Base-by-base conservation (phyloP, 768 basidiomycete species). In the Suillus discolor region DNA sequence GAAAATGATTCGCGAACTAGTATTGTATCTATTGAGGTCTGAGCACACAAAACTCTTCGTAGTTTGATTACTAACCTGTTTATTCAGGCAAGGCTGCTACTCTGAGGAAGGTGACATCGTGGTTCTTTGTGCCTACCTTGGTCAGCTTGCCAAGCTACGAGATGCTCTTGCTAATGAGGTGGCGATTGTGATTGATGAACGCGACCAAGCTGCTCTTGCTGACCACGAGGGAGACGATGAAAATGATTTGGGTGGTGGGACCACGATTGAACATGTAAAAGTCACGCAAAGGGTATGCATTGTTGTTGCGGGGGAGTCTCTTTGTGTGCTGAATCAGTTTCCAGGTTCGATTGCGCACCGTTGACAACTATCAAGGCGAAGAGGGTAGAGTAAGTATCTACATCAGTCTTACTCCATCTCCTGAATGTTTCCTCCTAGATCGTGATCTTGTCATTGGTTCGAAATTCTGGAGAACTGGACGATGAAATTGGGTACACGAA, bases 331-430 rank as follows among this genome's bases (percentile, higher is more conserved):
- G 0, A 41, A 41, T 6, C 28, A 11, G 23, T 9, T 60, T 61
- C 6, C 57, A 91, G 90, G 84, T 92, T 49, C 82, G 85, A 9
- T 78, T 93, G 6, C 84, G 92, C 6, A 93, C 91, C 0, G 84
- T 93, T 2, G 91, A 94, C 67, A 92, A 89, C 60, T 93, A 86
- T 71, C 92, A 93, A 74, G 92, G 91, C 3, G 86, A 89, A 65
- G 90, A 91, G 77, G 88, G 84, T 2, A 85, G 82, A 71, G 86
- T 85, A 68, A 20, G 71, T 55, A 45, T 23, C 51, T 12, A n/a
- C 39, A 18, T 25, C n/a, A 15, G n/a, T 64, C 44, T 39, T 25
- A 31, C 6, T 23, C 49, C 3, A 6, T 12, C 4, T 23, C 15
- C 15, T 28, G 61, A 25, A 20, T 41, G 55, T 70, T 61, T 65